Evolutionary conservation across 768 basidiomycete species (phyloP).

Genomic region (Lentinula boryana): DNA sequence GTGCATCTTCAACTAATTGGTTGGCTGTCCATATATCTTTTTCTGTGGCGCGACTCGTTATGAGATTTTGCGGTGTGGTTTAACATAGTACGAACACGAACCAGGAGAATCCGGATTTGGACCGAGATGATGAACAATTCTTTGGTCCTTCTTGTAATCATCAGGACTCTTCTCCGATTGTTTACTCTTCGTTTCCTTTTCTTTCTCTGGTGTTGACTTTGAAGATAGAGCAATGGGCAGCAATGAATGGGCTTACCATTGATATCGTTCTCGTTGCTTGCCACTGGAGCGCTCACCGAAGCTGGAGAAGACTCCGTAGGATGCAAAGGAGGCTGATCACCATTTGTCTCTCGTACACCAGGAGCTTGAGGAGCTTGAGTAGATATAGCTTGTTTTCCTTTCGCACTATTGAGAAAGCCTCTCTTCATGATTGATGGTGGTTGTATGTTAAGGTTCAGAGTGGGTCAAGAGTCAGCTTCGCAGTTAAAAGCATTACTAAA

Average conservation of each 20-base stretch:
- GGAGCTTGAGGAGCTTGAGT: not conserved
- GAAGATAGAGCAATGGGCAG: no score
- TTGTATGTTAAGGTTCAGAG: not conserved
- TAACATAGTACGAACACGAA: not conserved
- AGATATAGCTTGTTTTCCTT: not conserved
- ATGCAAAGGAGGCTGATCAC: no score
- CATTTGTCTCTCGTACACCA: not conserved
- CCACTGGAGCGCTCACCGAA: not conserved
- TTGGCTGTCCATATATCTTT: not conserved
- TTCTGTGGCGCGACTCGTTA: not conserved
- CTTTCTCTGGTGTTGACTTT: not conserved
- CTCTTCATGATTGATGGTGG: constrained; percentile 1
- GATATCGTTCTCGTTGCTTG: not conserved
- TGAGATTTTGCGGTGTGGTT: not conserved
- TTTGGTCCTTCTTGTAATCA: not conserved
- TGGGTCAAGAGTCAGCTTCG: not conserved
- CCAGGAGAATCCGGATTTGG: not conserved
- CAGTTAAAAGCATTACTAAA: not conserved
- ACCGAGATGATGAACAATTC: not conserved
- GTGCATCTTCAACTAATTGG: not conserved
- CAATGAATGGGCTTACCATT: not conserved
- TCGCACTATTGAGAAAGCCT: not conserved
- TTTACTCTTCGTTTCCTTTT: not conserved
- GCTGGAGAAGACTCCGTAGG: no score
- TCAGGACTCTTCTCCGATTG: not conserved